Conservation (phyloP, 129 eudicot species). For the Arctium lappa region DNA sequence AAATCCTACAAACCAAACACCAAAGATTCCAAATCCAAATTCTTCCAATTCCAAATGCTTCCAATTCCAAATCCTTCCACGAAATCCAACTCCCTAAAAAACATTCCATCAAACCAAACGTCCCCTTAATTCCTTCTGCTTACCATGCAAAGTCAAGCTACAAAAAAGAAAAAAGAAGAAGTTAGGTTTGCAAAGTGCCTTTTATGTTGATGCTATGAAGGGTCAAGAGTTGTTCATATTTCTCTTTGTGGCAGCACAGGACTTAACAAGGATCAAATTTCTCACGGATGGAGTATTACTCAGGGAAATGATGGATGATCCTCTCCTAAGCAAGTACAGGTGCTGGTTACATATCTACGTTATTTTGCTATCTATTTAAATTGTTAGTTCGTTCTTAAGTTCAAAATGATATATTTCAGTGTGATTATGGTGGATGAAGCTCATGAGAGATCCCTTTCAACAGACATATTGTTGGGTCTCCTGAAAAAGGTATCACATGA, state of each 20-base stretch:
- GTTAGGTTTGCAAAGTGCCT: background rate
- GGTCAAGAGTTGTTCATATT: constrained; percentile 19
- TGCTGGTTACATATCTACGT: constrained; percentile 19
- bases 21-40: no score
- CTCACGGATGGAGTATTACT: constrained; percentile 97
- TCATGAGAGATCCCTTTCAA: constrained; percentile 93
- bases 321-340: constrained; percentile 93
- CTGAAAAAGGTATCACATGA: constrained; percentile 66
- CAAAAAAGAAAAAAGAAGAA: background rate
- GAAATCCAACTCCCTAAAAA: no score
- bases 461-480: constrained; percentile 88
- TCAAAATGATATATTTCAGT: constrained; percentile 35
- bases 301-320: constrained; percentile 99
- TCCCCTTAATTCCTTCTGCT: background rate
- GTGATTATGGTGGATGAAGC: constrained; percentile 99
- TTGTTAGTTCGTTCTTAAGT: background rate
- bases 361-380: background rate
- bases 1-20: no score
- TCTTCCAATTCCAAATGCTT: no score
- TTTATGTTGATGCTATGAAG: constrained; percentile 12
- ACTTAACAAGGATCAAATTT: constrained; percentile 83
- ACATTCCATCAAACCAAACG: no score
- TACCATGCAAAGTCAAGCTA: background rate
- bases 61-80: no score
- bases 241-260: constrained; percentile 55